These are phyloP conservation scores for Suillus plorans DNA, from an alignment of 768 basidiomycete genomes.

Conservation along the genomic window DNA sequence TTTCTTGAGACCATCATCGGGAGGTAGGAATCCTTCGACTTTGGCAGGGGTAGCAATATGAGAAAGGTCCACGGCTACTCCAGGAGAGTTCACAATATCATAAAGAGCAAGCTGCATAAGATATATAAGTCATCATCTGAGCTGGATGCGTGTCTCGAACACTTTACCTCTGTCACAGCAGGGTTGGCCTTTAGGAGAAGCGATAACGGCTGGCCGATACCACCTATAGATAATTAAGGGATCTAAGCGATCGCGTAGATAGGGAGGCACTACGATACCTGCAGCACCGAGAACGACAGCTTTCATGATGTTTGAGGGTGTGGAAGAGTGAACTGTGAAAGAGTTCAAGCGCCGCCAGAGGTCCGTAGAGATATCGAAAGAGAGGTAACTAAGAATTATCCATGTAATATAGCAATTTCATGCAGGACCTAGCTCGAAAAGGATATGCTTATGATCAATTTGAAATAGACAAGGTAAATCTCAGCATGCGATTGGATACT, in stretches of 20 bases:
- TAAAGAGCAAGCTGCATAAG: conserved; percentile 71
- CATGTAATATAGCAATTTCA: not conserved
- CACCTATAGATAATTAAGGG: conserved; percentile 49
- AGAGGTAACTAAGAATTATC: not conserved
- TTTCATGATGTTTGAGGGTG: conserved; percentile 43
- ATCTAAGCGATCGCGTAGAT: conserved; percentile 2
- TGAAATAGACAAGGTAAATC: not conserved
- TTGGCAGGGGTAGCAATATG: conserved; percentile 91
- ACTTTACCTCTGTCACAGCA: conserved; percentile 67
- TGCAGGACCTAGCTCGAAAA: not conserved
- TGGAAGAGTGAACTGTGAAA: conserved; percentile 4
- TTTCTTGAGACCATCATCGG: conserved; percentile 81
- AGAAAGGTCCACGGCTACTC: conserved; percentile 92
- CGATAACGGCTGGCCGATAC: conserved; percentile 95
- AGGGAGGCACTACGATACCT: conserved; percentile 44
- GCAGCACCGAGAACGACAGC: conserved; percentile 97
- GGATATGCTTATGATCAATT: not conserved
- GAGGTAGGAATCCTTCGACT: conserved; percentile 76
- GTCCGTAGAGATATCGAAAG: conserved; percentile 2
- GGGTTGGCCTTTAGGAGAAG: conserved; percentile 89
- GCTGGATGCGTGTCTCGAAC: conserved; percentile 4
- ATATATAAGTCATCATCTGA: conserved; percentile 5
- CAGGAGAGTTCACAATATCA: conserved; percentile 98
- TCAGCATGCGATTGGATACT: not conserved
- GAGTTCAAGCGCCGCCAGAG: not conserved